These are phyloP conservation scores for Dactylorhiza incarnata DNA, from an alignment of 106 monocot species.

Conservation along the genomic window DNA sequence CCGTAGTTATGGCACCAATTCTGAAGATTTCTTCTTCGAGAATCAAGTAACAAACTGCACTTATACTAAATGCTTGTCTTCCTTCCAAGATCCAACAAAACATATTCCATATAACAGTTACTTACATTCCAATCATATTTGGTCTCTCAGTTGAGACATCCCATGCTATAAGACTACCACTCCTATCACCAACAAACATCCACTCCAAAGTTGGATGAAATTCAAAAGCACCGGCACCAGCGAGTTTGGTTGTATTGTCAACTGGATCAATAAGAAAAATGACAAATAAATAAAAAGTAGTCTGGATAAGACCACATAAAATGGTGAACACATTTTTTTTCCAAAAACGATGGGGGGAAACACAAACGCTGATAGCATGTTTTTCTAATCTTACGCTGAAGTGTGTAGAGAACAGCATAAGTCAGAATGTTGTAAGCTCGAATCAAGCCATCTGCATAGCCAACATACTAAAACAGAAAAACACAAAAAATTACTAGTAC, in stretches of 20 bases:
- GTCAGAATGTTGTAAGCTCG: slow-evolving; percentile 97
- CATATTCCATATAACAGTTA: not conserved
- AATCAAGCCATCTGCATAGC: slow-evolving; percentile 95
- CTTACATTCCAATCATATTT: slow-evolving; percentile 97
- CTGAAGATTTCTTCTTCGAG: not conserved
- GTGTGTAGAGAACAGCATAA: slow-evolving; percentile 90
- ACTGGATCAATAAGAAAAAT: slow-evolving; percentile 34
- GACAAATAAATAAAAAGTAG: slow-evolving; percentile 1
- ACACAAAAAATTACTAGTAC: not conserved
- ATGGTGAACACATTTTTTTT: not conserved
- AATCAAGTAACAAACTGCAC: not conserved
- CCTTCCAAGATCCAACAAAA: not conserved
- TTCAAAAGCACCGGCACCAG: slow-evolving; percentile 88
- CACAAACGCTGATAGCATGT: not conserved
- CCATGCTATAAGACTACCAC: slow-evolving; percentile 91
- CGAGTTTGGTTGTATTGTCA: slow-evolving; percentile 90
- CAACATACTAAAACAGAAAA: slow-evolving; percentile 63
- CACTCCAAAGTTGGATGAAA: slow-evolving; percentile 98
- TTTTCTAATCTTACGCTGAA: slow-evolving; percentile 62
- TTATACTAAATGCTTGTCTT: not conserved
- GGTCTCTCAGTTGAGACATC: slow-evolving; percentile 97
- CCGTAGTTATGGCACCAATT: too few species aligned
- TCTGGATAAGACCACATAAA: slow-evolving; percentile 8
- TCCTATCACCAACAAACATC: slow-evolving; percentile 93
- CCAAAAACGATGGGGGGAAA: not conserved